Percentiles rank a stretch among this genome's conserved stretches.
These are phyloP conservation scores for Komagataella phaffii DNA, from an alignment of 805 yeast species.

Conservation along the genomic window DNA sequence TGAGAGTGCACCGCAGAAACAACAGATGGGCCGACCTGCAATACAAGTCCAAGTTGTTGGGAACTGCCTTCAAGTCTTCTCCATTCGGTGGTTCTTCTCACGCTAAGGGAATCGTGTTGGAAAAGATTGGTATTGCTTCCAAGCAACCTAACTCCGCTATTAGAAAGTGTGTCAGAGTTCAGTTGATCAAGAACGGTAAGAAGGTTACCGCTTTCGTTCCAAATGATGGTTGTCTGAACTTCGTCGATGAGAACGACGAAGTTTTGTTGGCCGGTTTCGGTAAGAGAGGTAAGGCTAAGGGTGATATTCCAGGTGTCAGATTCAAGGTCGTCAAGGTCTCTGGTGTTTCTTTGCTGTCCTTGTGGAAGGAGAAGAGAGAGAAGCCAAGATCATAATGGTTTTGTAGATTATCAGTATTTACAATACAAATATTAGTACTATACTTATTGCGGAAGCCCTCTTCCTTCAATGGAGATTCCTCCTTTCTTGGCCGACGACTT, in stretches of 20 bases:
- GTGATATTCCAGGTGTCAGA: conserved; percentile 99
- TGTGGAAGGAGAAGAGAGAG: conserved; percentile 99
- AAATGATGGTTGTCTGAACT: conserved; percentile 99
- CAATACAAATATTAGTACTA: background rate
- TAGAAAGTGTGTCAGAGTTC: conserved; percentile 99
- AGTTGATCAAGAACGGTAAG: conserved; percentile 99
- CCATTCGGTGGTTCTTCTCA: conserved; percentile 99
- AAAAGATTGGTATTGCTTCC: conserved; percentile 99
- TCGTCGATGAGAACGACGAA: conserved; percentile 99
- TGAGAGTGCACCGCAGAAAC: conserved; percentile 99
- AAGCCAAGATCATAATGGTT: conserved; percentile 92
- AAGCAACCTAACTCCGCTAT: conserved; percentile 99
- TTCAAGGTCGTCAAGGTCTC: conserved; percentile 99
- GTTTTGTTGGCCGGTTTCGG: conserved; percentile 99
- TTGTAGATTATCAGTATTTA: background rate
- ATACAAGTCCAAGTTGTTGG: conserved; percentile 97
- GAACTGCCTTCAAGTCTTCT: conserved; percentile 99
- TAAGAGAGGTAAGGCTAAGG: conserved; percentile 99
- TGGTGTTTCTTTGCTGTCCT: conserved; percentile 98
- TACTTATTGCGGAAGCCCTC: conserved; percentile 21
- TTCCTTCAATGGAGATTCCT: conserved; percentile 75
- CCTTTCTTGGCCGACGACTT: conserved; percentile 42
- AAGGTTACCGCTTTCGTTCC: conserved; percentile 99
- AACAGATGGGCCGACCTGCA: conserved; percentile 99
- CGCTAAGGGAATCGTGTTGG: conserved; percentile 99